phyloP scores from a whole-genome alignment of 1,284 basidiomycete species.

The Cutaneotrichosporon cutaneum region DNA sequence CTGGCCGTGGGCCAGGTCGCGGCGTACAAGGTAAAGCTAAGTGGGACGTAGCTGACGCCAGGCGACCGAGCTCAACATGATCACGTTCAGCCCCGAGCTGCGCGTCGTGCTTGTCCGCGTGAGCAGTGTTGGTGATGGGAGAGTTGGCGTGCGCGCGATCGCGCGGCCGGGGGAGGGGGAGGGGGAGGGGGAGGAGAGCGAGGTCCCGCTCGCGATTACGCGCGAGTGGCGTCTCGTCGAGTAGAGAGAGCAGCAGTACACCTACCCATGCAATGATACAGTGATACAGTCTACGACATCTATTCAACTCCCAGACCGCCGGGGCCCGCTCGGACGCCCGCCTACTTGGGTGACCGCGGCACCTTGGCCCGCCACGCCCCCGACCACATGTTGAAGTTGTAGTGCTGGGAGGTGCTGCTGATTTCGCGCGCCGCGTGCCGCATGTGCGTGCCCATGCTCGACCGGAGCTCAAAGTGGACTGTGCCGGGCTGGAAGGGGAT shows the following conservation, averaged over 20 bases:
- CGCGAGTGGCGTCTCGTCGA: not conserved
- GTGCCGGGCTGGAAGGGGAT: conserved; percentile 40
- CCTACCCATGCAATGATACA: conserved; percentile 2
- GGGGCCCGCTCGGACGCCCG: not conserved
- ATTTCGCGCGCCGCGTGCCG: conserved; percentile 36
- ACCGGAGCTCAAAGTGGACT: conserved; percentile 36
- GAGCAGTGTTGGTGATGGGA: not conserved
- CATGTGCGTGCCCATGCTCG: conserved; percentile 27
- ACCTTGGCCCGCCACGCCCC: conserved; percentile 33
- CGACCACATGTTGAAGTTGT: conserved; percentile 53
- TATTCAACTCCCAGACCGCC: no score
- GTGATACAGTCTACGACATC: not conserved
- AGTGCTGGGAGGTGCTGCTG: conserved; percentile 13
- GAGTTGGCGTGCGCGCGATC: not conserved
- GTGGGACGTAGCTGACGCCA: conserved; percentile 13
- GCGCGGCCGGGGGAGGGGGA: conserved; percentile 2
- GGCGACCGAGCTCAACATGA: conserved; percentile 40
- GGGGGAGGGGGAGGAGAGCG: conserved; percentile 11
- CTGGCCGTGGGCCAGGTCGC: conserved; percentile 18
- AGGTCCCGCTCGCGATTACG: not conserved
- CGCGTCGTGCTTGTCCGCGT: conserved; percentile 32
- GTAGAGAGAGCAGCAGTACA: conserved; percentile 3
- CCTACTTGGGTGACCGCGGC: not conserved
- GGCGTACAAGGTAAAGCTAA: conserved; percentile 36
- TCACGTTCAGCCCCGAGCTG: conserved; percentile 41